Evolutionary conservation across 495 filamentous ascomycete genomes (phyloP).

Genomic region (Extremus antarcticus): DNA sequence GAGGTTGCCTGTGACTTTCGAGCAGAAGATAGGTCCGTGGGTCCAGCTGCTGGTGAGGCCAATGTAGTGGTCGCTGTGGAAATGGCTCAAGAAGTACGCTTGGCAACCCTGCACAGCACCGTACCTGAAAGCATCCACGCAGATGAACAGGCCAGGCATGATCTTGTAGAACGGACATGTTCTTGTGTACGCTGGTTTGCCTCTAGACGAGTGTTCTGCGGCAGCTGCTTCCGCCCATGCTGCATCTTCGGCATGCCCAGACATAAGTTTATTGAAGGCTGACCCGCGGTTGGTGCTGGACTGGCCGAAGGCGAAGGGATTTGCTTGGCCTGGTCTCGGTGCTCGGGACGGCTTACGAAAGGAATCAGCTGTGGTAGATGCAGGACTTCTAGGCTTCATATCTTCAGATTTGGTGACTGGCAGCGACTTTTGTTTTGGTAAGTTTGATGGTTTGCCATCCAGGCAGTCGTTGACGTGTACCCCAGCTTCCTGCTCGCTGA

Average conservation of each 20-base stretch:
- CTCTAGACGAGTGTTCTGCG: constrained; percentile 61
- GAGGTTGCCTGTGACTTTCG: constrained; percentile 78
- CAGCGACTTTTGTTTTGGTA: constrained; percentile 25
- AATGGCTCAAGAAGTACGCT: constrained; percentile 96
- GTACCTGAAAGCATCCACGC: constrained; percentile 93
- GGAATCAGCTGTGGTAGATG: constrained; percentile 1
- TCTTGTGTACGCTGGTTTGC: constrained; percentile 79
- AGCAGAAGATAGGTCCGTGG: constrained; percentile 95
- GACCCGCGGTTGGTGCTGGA: constrained; percentile 36
- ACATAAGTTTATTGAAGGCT: constrained; percentile 88
- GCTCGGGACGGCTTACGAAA: constrained; percentile 54
- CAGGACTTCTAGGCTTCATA: neutral
- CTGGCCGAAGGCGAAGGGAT: constrained; percentile 51
- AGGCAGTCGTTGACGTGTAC: constrained; percentile 87
- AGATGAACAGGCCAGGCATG: constrained; percentile 79
- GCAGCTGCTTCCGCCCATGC: constrained; percentile 85
- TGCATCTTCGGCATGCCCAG: constrained; percentile 73
- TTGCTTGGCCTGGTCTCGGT: constrained; percentile 63
- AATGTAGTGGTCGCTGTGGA: constrained; percentile 95
- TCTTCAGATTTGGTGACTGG: neutral
- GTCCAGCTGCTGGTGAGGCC: constrained; percentile 79
- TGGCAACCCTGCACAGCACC: constrained; percentile 83
- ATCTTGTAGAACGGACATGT: constrained; percentile 99
- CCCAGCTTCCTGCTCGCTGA: constrained; percentile 46
- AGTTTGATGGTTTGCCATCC: constrained; percentile 58